phyloP scores from a whole-genome alignment of 345 rosid genomes.

The Laguncularia racemosa region DNA sequence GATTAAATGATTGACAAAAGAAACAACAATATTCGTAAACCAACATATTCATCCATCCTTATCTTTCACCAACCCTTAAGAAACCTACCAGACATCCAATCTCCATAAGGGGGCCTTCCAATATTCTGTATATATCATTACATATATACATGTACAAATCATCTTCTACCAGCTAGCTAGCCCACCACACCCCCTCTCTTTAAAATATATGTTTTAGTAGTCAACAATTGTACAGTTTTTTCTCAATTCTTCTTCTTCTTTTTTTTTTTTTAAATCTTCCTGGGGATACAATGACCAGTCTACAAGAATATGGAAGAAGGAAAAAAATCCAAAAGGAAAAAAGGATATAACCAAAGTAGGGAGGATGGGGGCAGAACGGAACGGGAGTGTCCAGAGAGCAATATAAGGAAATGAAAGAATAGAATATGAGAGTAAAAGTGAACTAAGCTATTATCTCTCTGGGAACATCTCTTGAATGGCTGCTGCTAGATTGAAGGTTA shows the following conservation, averaged over 20 bases:
- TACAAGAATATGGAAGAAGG: conserved; percentile 23
- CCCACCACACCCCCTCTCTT: conserved; percentile 16
- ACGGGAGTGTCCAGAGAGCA: conserved; percentile 32
- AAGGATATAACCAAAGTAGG: not conserved
- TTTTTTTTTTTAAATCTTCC: not conserved
- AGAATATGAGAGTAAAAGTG: conserved; percentile 37
- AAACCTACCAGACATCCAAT: conserved; percentile 37
- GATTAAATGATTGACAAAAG: conserved; percentile 30
- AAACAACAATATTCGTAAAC: conserved; percentile 30
- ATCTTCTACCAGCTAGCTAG: conserved; percentile 34
- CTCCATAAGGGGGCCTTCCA: conserved; percentile 35
- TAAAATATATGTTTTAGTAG: conserved; percentile 11
- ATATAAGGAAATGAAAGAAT: conserved; percentile 59
- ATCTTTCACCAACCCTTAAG: conserved; percentile 35
- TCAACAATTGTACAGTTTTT: conserved; percentile 32
- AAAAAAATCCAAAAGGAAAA: conserved; percentile 5
- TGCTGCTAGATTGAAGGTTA: conserved; percentile 22
- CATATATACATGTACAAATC: conserved; percentile 47
- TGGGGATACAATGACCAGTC: conserved; percentile 36
- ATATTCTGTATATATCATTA: conserved; percentile 41
- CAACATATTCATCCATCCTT: conserved; percentile 34
- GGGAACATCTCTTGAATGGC: conserved; percentile 33
- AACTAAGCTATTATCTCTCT: conserved; percentile 43
- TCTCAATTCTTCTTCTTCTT: conserved; percentile 8
- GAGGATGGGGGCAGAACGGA: conserved; percentile 16